Evolutionary conservation across 73 alveolate genomes (phyloP).

Genomic region (Breviolum minutum): DNA sequence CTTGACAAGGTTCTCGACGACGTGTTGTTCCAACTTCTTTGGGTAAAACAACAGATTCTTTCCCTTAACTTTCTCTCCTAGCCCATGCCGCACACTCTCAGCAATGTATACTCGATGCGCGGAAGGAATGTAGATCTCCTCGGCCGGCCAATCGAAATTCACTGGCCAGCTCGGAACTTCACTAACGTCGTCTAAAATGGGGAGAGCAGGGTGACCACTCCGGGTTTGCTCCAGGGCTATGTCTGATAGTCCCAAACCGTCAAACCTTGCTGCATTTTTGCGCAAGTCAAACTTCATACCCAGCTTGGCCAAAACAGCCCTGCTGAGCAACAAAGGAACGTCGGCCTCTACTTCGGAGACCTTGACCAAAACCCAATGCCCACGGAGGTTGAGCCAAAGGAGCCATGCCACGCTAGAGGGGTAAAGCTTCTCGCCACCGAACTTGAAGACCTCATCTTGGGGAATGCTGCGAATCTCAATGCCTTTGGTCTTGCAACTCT

Average conservation of each 20-base stretch:
- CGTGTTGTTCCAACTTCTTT: background rate
- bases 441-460: conserved; percentile 1
- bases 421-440: background rate
- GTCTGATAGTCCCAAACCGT: background rate
- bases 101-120: background rate
- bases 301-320: background rate
- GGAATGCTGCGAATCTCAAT: background rate
- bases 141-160: background rate
- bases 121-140: background rate
- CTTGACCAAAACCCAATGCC: background rate
- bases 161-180: background rate
- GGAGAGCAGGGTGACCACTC: background rate
- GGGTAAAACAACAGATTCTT: background rate
- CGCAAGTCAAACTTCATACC: background rate
- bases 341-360: background rate
- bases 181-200: background rate
- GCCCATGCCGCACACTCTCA: background rate
- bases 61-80: too few relatives aligned
- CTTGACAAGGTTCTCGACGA: background rate
- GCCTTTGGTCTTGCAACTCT: background rate
- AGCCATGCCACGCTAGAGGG: background rate
- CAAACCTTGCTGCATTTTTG: background rate
- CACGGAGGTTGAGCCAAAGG: background rate
- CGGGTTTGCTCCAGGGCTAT: background rate
- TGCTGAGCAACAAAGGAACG: background rate